A percentile compares a stretch with the other conserved stretches of the same genome.
phyloP scores from a whole-genome alignment of 108 stramenopile species.

The Asterionellopsis glacialis region DNA sequence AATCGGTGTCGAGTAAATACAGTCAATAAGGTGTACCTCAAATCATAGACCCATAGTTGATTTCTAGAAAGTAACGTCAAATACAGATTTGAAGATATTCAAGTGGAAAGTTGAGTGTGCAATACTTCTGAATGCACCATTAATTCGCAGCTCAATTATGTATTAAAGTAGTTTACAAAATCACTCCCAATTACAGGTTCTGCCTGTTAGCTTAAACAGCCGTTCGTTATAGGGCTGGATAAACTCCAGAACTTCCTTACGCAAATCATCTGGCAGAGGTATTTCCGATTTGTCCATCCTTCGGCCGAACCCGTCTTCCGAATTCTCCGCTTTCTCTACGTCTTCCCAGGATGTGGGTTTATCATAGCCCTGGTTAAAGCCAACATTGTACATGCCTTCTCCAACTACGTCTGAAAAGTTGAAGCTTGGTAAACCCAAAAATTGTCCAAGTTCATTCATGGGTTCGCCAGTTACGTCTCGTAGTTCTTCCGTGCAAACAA shows the following conservation, averaged over 20 bases:
- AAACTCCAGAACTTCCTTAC: constrained; percentile 54
- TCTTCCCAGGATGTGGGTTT: constrained; percentile 51
- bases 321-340: constrained; percentile 18
- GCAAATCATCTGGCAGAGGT: constrained; percentile 58
- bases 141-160: too few species aligned
- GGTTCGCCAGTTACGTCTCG: constrained; percentile 28
- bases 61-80: too few species aligned
- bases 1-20: too few species aligned
- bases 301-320: neutral
- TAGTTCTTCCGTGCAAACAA: constrained; percentile 78
- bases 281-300: constrained; percentile 13
- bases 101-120: too few species aligned
- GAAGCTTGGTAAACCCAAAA: constrained; percentile 68
- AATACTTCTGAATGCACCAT: too few species aligned
- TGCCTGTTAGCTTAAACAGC: constrained; percentile 62
- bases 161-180: too few species aligned
- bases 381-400: constrained; percentile 71
- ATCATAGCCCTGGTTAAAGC: constrained; percentile 78
- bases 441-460: constrained; percentile 46
- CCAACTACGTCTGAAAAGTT: constrained; percentile 40
- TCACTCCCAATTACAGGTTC: constrained; percentile 57
- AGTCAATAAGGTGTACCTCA: too few species aligned
- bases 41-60: too few species aligned
- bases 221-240: constrained; percentile 76
- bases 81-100: too few species aligned